Base-by-base conservation (phyloP, 2,329 filamentous ascomycete species). In the Myrmaecium sp. region DNA sequence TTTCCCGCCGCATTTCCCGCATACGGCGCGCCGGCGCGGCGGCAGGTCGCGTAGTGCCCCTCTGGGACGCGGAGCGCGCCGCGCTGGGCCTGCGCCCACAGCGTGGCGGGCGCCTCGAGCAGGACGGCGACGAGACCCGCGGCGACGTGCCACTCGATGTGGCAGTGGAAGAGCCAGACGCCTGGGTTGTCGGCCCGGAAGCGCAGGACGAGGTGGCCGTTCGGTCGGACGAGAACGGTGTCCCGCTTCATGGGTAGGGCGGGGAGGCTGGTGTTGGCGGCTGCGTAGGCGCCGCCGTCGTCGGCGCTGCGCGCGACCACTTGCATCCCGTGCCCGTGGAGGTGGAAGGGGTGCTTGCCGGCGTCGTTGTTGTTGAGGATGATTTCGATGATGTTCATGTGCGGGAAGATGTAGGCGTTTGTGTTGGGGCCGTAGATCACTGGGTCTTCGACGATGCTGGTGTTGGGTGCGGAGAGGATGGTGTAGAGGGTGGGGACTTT, bases 401-500 rank as follows among this genome's bases (percentile, higher is more conserved):
- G 66, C 15, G 71, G 57, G 8, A 91, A 62, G 3, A 91, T 60
- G 38, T 81, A 64, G 2, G 62, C 53, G 21, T 59, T 57, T 3
- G 58, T 58, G 42, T 69, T 64, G 8, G 58, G 49, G 13, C 67
- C 68, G 32, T 65, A 60, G 14, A 57, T 49, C 9, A 36, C 33
- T 9, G 49, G 43, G n/a, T n/a, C n/a, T n/a, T n/a, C n/a, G n/a
- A n/a, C n/a, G n/a, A n/a, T n/a, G 3, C 13, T 7, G 4, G 23
- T 15, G 30, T 60, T 52, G 3, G 51, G 52, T 3, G 50, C 49
- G 4, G 68, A 70, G 3, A 91, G 58, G 1, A 65, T 79, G 1
- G 76, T 81, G 58, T 83, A 91, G 0, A 92, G 60, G 0, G 75
- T 72, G 0, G 82, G 83, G 0, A 91, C 81, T 45, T 80, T 79